Conservation (phyloP, 768 basidiomycete species). For the Neoboletus magnificus region DNA sequence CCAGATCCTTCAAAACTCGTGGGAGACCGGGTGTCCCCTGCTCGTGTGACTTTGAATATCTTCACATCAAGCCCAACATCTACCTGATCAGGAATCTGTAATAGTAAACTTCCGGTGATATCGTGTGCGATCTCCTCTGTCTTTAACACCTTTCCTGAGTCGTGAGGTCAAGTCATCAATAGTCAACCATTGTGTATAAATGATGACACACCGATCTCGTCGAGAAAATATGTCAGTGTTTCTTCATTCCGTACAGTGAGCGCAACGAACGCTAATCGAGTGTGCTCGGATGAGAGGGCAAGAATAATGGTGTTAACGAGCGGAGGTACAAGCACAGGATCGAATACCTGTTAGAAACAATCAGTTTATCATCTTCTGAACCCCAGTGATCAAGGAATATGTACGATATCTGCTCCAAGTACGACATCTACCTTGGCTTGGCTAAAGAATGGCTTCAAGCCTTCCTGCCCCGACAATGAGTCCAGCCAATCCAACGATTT, state of each 20-base stretch:
- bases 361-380: not conserved
- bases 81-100: conserved; percentile 30
- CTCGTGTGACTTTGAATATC: conserved; percentile 41
- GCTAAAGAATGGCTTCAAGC: conserved; percentile 29
- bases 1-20: conserved; percentile 14
- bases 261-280: conserved; percentile 32
- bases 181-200: not conserved
- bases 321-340: conserved; percentile 56
- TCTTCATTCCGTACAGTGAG: conserved; percentile 52
- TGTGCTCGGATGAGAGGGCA: conserved; percentile 22
- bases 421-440: conserved; percentile 53
- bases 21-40: not conserved
- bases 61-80: conserved; percentile 39
- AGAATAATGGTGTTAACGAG: conserved; percentile 47
- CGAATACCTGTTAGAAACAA: conserved; percentile 54
- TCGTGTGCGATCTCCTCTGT: conserved; percentile 28
- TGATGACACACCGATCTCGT: conserved; percentile 28
- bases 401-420: conserved; percentile 68
- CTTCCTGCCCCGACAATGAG: conserved; percentile 39
- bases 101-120: conserved; percentile 17
- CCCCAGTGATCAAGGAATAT: conserved; percentile 9
- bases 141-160: conserved; percentile 21
- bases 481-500: conserved; percentile 64
- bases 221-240: conserved; percentile 48
- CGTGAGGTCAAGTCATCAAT: not conserved